Base-by-base conservation (phyloP, 2,329 filamentous ascomycete genomes). In the Beauveria scarabaeidicola region DNA sequence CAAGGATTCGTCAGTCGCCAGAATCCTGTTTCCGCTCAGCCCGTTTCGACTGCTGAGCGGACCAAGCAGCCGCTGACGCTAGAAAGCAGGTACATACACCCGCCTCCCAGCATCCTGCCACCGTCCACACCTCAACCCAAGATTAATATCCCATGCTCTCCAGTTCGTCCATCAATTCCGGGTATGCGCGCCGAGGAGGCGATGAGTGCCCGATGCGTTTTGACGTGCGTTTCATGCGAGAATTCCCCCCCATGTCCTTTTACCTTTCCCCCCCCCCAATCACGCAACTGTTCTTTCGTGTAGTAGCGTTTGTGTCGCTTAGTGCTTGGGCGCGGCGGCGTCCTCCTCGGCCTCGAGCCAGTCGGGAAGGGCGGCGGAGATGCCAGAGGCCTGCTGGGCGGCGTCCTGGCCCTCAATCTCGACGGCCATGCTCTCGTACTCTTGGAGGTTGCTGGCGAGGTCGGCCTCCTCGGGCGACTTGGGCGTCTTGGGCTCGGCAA, bases 351-450 rank as follows among this genome's bases (percentile, higher is more conserved):
- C 87, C 75, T 92, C 91, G 68, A 96, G 89, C 90, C 91, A 97
- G 78, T 87, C 78, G 68, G 81, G 78, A 61, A 82, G 74, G 61
- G 76, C 77, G 62, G 87, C 81, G 60, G 83, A 79, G 60, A 81
- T 81, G 69, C 82, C 70, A 57, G 78, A 78, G 66, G 80, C 79
- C 73, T 84, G 81, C 65, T 81, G 82, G 62, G 77, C 75, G 67
- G 81, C 79, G 66, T 89, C 84, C 76, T 90, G 85, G 66, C 93
- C 93, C 82, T 97, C 93, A 66, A 97, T 87, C 78, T 99, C 94
- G 67, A 97, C 92, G 69, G 87, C 84, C 82, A 96, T 91, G 74
- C 79, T 84, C 84, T 97, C 93, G 84, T 99, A 99, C 74, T 91
- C 87, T 81, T 94, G 88, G 75, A 99, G 80, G 76, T 90, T 93